Conservation (phyloP, 2,329 filamentous ascomycete species). For the Cladosporium sp. region DNA sequence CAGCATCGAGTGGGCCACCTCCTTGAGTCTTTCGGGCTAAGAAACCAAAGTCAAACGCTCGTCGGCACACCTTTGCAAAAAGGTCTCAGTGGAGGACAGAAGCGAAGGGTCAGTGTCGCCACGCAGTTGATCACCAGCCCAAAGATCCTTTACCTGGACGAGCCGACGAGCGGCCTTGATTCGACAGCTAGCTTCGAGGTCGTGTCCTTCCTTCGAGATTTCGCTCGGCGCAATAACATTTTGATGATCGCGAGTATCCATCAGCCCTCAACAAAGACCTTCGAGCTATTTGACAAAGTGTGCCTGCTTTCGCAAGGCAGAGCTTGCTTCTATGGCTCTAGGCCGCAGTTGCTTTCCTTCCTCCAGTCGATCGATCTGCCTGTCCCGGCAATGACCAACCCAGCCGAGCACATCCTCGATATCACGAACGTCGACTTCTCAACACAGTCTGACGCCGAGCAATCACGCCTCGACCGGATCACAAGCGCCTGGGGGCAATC, state of each 20-base stretch:
- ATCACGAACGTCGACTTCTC: conserved; percentile 73
- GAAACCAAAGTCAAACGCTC: conserved; percentile 64
- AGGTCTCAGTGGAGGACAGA: conserved; percentile 80
- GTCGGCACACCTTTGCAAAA: conserved; percentile 78
- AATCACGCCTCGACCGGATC: background rate
- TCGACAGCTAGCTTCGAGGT: conserved; percentile 73
- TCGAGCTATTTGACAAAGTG: conserved; percentile 74
- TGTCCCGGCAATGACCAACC: conserved; percentile 68
- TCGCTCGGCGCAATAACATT: conserved; percentile 64
- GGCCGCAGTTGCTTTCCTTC: conserved; percentile 56
- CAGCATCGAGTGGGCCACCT: conserved; percentile 59
- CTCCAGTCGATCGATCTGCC: conserved; percentile 60
- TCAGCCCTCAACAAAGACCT: conserved; percentile 75
- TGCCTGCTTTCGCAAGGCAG: conserved; percentile 68
- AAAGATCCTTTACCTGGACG: conserved; percentile 76
- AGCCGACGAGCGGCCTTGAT: conserved; percentile 79
- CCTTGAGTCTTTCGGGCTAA: conserved; percentile 69
- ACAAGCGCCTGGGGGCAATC: background rate
- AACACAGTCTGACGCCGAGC: conserved; percentile 19
- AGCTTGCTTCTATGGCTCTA: conserved; percentile 68
- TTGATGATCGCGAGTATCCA: conserved; percentile 66
- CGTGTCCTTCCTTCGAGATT: conserved; percentile 64
- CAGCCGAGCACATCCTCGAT: conserved; percentile 74
- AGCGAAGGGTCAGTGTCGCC: conserved; percentile 73
- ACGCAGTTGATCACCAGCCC: conserved; percentile 76